Evolutionary conservation across 495 filamentous ascomycete genomes (phyloP), one percentile per base, ranked within the genome.

Genomic region (Lepraria neglecta): DNA sequence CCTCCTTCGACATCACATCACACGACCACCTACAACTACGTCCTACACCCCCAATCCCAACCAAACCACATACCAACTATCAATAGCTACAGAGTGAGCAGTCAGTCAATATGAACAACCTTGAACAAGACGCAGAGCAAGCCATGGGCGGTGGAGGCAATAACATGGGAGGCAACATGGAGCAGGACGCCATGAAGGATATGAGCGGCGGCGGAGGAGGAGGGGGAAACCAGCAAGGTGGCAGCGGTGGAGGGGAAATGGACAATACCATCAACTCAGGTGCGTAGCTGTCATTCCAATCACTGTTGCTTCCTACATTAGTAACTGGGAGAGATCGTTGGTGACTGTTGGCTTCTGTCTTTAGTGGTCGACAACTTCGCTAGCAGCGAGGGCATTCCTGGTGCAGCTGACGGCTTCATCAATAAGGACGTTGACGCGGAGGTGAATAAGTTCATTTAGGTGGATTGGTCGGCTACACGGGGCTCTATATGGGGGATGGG

Each of bases 391-490:
- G 60, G 60, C 14, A 44, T 62, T 6, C 60, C 60, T 3, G 30
- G 31, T 6, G 30, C 35, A 27, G 52, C 52, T 17, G 60, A 62
- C 42, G n/a, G 52, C 3, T 24, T 24, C 0, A 50, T 62, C 27
- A 62, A 62, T 27, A 56, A 56, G 52, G 60, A 62, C 7, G 60
- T 62, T 11, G 53, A 62, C 30, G 14, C 30, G 17, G 60, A 62
- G 60, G 60, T 62, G 6, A 45, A 44, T 11, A 62, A 62, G 19
- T 56, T 62, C 40, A 12, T 30, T 12, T 62, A 48, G 45, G 28
- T 14, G 43, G 58, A 19, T n/a, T 19, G 10, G 35, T 38, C 35
- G 35, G 6, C 35, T 38, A 12, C 35, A 38, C 35, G 12, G 7
- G 35, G 3, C 1, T 38, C 5, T 3, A 19, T 3, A 21, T 38